Base-by-base conservation (phyloP, 331 rosid genomes). In the Malus hybrid region DNA sequence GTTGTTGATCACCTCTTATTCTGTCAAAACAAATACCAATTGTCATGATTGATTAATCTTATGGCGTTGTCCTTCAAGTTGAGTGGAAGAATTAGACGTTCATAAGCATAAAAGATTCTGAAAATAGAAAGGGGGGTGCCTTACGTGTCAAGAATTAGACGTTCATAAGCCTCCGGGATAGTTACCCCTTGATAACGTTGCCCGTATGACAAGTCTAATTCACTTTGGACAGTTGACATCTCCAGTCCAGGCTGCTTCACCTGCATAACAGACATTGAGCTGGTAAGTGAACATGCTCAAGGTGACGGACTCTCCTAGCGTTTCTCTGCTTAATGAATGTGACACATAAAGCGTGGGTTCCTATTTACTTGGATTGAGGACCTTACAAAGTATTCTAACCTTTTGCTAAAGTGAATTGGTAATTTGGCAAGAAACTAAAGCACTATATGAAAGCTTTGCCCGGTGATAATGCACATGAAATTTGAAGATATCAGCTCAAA, bases 181-280 rank as follows among this genome's bases (percentile, higher is more conserved):
- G 81, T 39, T n/a, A 87, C 74, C 15, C 79, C 91, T 59, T 92
- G 95, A 80, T 94, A 94, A 7, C 97, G 99, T 82, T 92, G 99
- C 78, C 42, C 67, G 66, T 92, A 94, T 5, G 99, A 94, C 90
- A 94, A 80, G 78, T 94, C 99, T 56, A 94, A 83, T 78, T 94
- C 99, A 84, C 99, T 94, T 80, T 94, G 97, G 77, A 73, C 88
- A 0, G 97, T 86, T 16, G 83, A 77, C 97, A 94, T 94, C 87
- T 94, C 99, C 32, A 94, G 90, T 73, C 99, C 99, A 71, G 97
- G 99, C 80, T 89, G 85, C 90, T 92, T 94, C 83, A 94, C 99
- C 99, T 94, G 79, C 83, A 79, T 10, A 22, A 19, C 74, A 77
- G 71, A 80, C 46, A 76, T 39, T 24, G 27, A 73, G 24, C 36